Evolutionary conservation across 1,139 yeast species (phyloP).

Genomic region (Zygoascus hellenicus): DNA sequence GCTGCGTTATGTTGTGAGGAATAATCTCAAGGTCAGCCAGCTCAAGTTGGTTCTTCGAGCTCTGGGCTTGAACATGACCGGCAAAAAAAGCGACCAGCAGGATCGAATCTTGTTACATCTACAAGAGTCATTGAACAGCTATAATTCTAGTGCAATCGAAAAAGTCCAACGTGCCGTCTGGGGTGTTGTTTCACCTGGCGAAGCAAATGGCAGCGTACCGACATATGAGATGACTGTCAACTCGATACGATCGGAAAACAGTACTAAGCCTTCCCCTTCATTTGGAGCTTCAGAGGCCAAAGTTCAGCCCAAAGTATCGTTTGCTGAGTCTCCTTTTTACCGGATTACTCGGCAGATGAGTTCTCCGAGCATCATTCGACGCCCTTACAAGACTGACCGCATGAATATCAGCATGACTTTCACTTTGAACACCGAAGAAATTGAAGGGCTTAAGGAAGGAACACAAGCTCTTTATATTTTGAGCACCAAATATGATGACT

Average conservation of each 20-base stretch:
- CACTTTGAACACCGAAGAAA: slow-evolving; percentile 14
- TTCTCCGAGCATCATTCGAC: slow-evolving; percentile 22
- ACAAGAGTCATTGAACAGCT: too few species aligned
- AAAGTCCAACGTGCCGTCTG: not conserved
- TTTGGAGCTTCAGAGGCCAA: not conserved
- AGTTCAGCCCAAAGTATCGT: slow-evolving; percentile 9
- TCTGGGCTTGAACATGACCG: slow-evolving; percentile 24
- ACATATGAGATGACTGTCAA: too few species aligned
- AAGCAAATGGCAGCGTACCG: not conserved
- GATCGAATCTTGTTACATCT: slow-evolving; percentile 21
- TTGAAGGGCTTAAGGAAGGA: slow-evolving; percentile 12
- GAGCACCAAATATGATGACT: slow-evolving; percentile 17
- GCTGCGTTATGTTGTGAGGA: slow-evolving; percentile 3
- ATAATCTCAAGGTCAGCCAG: slow-evolving; percentile 26
- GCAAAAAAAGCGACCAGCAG: slow-evolving; percentile 31
- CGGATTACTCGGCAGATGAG: slow-evolving; percentile 19
- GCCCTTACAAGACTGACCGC: slow-evolving; percentile 20
- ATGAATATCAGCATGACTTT: slow-evolving; percentile 18
- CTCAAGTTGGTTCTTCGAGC: slow-evolving; percentile 28
- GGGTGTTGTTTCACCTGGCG: not conserved
- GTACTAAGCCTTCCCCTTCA: too few species aligned
- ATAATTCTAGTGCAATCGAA: too few species aligned
- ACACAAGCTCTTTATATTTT: slow-evolving; percentile 19
- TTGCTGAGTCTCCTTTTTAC: slow-evolving; percentile 31
- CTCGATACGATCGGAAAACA: too few species aligned